Percentiles rank a stretch among this genome's conserved stretches.
phyloP scores from a whole-genome alignment of 768 basidiomycete genomes.

The Coprinopsis strossmayeri region DNA sequence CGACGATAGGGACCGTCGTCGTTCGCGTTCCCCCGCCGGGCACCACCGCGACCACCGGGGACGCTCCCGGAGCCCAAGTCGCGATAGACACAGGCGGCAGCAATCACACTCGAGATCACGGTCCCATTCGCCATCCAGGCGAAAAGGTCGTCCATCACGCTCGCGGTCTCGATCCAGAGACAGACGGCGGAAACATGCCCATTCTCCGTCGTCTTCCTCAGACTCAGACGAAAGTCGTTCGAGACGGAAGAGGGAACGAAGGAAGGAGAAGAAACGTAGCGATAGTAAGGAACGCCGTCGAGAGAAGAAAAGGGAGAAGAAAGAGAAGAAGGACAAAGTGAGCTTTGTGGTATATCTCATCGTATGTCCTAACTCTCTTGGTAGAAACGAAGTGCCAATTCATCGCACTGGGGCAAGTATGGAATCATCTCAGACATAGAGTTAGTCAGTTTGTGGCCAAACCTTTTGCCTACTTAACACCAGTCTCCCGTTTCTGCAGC shows the following conservation, averaged over 20 bases:
- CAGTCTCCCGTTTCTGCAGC: constrained; percentile 30
- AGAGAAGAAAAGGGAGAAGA: constrained; percentile 38
- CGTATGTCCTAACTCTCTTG: constrained; percentile 16
- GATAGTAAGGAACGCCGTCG: constrained; percentile 33
- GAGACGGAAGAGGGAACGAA: constrained; percentile 40
- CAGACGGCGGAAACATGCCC: constrained; percentile 19
- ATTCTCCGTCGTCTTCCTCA: constrained; percentile 39
- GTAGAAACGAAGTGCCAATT: constrained; percentile 49
- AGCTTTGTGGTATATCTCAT: constrained; percentile 24
- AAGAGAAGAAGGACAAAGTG: constrained; percentile 67
- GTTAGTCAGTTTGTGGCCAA: constrained; percentile 43
- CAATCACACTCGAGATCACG: constrained; percentile 12
- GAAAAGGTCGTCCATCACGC: constrained; percentile 18
- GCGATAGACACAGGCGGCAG: constrained; percentile 6
- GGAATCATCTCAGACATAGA: constrained; percentile 82
- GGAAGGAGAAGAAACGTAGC: constrained; percentile 42
- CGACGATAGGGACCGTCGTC: neutral
- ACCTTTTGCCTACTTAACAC: neutral
- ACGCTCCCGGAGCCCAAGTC: constrained; percentile 8
- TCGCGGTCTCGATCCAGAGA: constrained; percentile 19
- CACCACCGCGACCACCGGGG: neutral
- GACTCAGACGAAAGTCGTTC: constrained; percentile 30
- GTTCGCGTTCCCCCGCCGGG: neutral
- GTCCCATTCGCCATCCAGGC: constrained; percentile 21
- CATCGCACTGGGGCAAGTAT: constrained; percentile 84